These are phyloP conservation scores for Solanum hybrid DNA, from an alignment of 305 asterid species.

Conservation along the genomic window DNA sequence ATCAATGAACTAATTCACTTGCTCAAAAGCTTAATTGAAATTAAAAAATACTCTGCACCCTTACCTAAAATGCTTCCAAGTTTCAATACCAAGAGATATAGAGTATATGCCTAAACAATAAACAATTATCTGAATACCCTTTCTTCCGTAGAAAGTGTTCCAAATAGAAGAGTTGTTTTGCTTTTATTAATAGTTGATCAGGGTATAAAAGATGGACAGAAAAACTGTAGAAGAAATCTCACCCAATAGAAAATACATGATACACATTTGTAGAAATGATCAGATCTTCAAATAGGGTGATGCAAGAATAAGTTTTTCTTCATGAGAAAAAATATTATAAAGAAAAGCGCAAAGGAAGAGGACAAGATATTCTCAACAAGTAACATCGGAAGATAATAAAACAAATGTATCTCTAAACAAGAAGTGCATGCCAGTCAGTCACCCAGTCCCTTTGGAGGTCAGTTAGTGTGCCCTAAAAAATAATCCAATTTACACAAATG, in stretches of 20 bases:
- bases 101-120: constrained; percentile 1
- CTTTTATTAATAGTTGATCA: constrained; percentile 77
- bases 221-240: constrained; percentile 33
- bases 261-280: constrained; percentile 8
- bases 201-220: constrained; percentile 48
- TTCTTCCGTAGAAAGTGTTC: constrained; percentile 83
- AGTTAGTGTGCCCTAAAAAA: not conserved
- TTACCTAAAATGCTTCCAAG: too few relatives aligned
- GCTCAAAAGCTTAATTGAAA: too few relatives aligned
- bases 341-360: not conserved
- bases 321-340: not conserved
- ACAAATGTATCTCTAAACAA: not conserved
- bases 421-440: not conserved
- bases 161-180: constrained; percentile 77
- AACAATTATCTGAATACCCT: constrained; percentile 52
- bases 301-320: not conserved
- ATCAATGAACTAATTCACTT: too few relatives aligned
- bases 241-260: not conserved
- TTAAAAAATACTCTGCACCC: too few relatives aligned
- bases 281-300: not conserved
- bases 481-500: not conserved
- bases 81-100: too few relatives aligned
- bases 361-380: not conserved
- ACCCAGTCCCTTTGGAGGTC: not conserved
- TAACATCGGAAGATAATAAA: not conserved